Evolutionary conservation across 768 basidiomycete species (phyloP), one percentile per base, ranked within the genome.

Genomic region (Phylloporus scabripes): DNA sequence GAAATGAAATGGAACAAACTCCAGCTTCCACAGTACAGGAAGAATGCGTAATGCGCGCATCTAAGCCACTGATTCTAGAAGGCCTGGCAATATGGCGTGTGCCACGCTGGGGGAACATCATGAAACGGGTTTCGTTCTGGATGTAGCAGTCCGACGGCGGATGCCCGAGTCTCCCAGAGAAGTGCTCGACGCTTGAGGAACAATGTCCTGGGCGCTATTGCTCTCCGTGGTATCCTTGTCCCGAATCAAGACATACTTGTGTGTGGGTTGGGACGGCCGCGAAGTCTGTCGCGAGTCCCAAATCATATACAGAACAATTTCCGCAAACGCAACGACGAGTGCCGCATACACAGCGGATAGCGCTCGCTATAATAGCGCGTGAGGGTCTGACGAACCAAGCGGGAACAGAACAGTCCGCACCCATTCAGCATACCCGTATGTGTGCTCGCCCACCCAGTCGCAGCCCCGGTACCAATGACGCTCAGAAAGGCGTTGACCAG

Each of bases 401-500:
- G 8, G 17, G 12, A 33, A 50, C 34, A 34, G 28, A 56, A 57
- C 37, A 20, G 47, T 45, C 11, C 5, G 68, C 60, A 88, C 89
- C 83, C 84, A 88, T 74, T 91, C 89, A 66, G 76, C 84, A 85
- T 83, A 1, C 78, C 74, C 7, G 79, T 73, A 55, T 70, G 72
- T 42, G 78, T 78, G 34, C 85, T 79, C 20, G 81, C 87, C 79
- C 81, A 87, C 82, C 81, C 90, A 15, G 78, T 74, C 5, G 84
- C 85, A 42, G 78, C 72, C 3, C 83, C 87, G 0, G 82, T 78
- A 6, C 82, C 81, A 31, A 71, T 65, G 36, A 91, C 71, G 58
- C 86, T 90, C 43, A 91, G 68, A 9, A 89, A 63, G 1, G 80
- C 82, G 58, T 92, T 92, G 17, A 87, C 53, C 36, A 92, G 65